A percentile compares a stretch with the other conserved stretches of the same genome.
Evolutionary conservation across 2,329 filamentous ascomycete species (phyloP).

Genomic region (Coniochaeta sp.): DNA sequence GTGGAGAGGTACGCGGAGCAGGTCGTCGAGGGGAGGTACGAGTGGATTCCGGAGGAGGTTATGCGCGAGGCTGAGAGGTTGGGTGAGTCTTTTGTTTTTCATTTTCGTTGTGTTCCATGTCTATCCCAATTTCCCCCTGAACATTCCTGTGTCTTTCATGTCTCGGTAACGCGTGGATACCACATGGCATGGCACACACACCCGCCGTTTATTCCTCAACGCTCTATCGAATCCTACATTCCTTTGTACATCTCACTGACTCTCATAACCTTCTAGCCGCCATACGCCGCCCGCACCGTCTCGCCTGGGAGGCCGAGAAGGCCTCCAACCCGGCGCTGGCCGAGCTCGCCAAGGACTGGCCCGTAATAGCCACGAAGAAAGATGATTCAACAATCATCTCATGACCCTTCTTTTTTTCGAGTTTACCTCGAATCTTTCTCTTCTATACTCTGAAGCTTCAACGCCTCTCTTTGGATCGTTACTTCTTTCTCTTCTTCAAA

Average conservation of each 20-base stretch:
- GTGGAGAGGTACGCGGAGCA: slow-evolving; percentile 4
- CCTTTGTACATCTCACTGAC: neutral
- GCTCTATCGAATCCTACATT: neutral
- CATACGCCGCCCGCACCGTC: neutral
- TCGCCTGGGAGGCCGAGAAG: neutral
- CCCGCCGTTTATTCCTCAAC: neutral
- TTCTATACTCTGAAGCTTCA: too few relatives aligned
- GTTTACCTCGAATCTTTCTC: too few relatives aligned
- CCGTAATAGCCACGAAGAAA: too few relatives aligned
- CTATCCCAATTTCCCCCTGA: neutral
- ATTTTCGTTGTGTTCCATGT: neutral
- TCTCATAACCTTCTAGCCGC: neutral
- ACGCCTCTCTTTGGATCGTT: too few relatives aligned
- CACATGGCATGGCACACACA: too few relatives aligned
- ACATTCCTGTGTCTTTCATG: too few relatives aligned
- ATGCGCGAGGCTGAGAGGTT: slow-evolving; percentile 1
- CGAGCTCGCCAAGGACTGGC: too few relatives aligned
- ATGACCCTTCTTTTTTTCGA: too few relatives aligned
- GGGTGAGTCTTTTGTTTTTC: slow-evolving; percentile 3
- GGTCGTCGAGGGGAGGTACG: slow-evolving; percentile 3
- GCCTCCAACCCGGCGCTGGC: too few relatives aligned
- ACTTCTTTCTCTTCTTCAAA: too few relatives aligned
- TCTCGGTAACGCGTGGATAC: too few relatives aligned
- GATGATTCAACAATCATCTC: too few relatives aligned
- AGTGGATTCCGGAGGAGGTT: slow-evolving; percentile 3